Evolutionary conservation across 345 rosid species (phyloP), one percentile per base, ranked within the genome.

Genomic region (Gossypioides kirkii): DNA sequence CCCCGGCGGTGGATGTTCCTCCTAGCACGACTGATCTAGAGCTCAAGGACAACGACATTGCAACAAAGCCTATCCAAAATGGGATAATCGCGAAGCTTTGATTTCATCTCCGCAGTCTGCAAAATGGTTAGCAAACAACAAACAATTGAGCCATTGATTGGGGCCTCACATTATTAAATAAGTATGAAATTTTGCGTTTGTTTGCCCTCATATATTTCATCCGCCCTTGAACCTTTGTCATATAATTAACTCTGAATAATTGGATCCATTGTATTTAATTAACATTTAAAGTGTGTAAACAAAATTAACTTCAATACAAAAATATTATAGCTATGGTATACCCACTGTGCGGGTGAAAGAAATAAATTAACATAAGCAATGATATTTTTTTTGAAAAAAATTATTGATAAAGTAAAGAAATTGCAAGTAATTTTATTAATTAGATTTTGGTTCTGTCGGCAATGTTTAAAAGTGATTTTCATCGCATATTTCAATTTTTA

Each of bases 1-100:
- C 92, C 0, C 91, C 90, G 0, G 90, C 91, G 0, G 79, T 90
- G 26, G 92, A 88, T 26, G 92, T 90, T 36, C 91, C 96, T 41
- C 92, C 96, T 1, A 80, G 71, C 42, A 11, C 78, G 20, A 68
- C 82, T 10, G 89, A 86, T 9, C 23, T 81, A 60, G 96, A 90
- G 53, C 32, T 73, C 28, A 86, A 85, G 80, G 88, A 88, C 10
- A 80, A 47, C 14, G 89, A 78, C 26, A 69, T 76, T 5, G 65
- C 80, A 2, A 47, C 84, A 4, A 90, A 87, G 79, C 72, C 87
- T 17, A 61, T 84, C 28, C 89, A 79, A 70, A 83, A 45, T 52
- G 83, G 79, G n/a, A 61, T 82, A 50, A 74, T 83, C 8, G 77
- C 90, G 0, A 90, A 86, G 85, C 84, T 90, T 36, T 87, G 78